Evolutionary conservation across 2,329 filamentous ascomycete species (phyloP), one percentile per base, ranked within the genome.

Genomic region (Pseudohalonectria lignicola): DNA sequence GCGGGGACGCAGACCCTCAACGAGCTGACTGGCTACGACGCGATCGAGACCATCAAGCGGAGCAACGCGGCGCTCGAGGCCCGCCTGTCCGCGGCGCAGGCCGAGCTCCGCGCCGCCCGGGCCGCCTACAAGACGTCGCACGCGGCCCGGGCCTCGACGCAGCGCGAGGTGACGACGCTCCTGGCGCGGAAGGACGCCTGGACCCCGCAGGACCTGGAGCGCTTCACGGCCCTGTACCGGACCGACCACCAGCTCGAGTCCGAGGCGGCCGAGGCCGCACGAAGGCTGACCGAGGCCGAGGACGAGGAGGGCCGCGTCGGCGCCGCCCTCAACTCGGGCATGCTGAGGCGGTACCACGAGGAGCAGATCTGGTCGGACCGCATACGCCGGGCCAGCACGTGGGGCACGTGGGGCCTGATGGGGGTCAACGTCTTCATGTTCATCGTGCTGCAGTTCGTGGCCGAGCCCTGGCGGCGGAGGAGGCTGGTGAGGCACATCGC

Each of bases 321-420:
- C 39, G 75, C 79, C 37, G 74, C 79, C 50, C 66, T 98, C 39
- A 90, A 83, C 54, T 79, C 82, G 44, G 79, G 81, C 36, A 95
- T 96, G 49, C 67, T 95, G 37, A 83, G 83, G 44, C 77, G 93
- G 43, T 98, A 98, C 60, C 92, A 98, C 59, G 92, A 98, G 63
- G 92, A 98, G 65, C 92, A 98, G 64, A 93, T 98, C 40, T 98
- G 92, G 92, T 94, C 86, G 54, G 92, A 98, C 57, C 90, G 94
- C 50, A 98, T 98, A 55, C 74, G 92, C 26, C 73, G 92, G 47
- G 94, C 94, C 69, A 92, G 84, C 56, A 98, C 92, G 0, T 98
- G 92, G 92, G 90, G 93, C 26, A 98, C 92, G 0, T 96, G 93
- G 79, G 92, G 90, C 1, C 65, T 98, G 44, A 98, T 98, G 92